Base-by-base conservation (phyloP, 2,329 filamentous ascomycete genomes). In the Trichophyton simii region DNA sequence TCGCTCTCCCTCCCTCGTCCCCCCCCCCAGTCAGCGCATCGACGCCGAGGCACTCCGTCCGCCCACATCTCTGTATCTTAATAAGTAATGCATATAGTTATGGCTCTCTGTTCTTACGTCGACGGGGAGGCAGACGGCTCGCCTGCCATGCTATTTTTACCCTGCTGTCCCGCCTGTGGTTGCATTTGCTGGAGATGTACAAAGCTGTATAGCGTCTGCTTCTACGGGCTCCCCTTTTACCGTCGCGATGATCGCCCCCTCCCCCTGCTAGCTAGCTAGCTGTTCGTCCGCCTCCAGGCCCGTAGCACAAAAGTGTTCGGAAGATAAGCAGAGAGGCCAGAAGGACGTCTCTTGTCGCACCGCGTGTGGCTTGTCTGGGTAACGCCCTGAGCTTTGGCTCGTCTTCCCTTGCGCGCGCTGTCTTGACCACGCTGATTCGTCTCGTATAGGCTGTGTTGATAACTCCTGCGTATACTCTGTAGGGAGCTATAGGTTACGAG, bases 291-390 rank as follows among this genome's bases (percentile, higher is more conserved):
- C 22, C 50, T 31, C 6, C 13, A 31, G 50, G 28, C 52, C 34
- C 34, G 52, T 55, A n/a, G 20, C 52, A 55, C 52, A 55, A 31
- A 55, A 31, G 52, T 55, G 52, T 55, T 55, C 52, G 52, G 31
- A 55, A 11, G 52, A 34, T 36, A 55, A 55, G 52, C 34, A 34
- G 52, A 31, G 34, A 55, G 28, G 8, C 52, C 25, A 55, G n/a
- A 20, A 55, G 52, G 52, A 55, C 15, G 50, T 48, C 50, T 28
- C 25, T 31, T 9, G 52, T 55, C 13, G 52, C 52, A 55, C 52
- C 13, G 15, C 28, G 52, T 55, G 28, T 18, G 52, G 52, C 52
- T 55, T 54, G 50, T 48, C n/a, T 55, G 52, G 52, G 52, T 55
- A 38, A 55, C 52, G 2, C 20, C 28, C 13, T 28, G 44, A 25